Base-by-base conservation (phyloP, 495 filamentous ascomycete genomes). In the Cryomyces antarcticus region DNA sequence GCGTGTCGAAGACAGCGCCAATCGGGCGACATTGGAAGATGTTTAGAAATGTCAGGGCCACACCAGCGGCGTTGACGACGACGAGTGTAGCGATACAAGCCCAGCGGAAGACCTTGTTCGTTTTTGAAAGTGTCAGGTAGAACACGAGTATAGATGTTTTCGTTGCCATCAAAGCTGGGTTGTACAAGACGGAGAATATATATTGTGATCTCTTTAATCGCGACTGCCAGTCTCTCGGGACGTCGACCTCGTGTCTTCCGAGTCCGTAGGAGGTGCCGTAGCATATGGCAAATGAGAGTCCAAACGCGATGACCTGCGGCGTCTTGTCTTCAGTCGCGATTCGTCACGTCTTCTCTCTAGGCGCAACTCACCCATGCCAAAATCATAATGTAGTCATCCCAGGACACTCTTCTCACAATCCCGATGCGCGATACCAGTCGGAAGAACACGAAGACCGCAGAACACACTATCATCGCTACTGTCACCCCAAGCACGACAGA, bases 141-240 rank as follows among this genome's bases (percentile, higher is more conserved):
- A 92, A 94, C 45, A 87, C 61, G 40, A 93, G 70, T 49, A 96
- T 84, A n/a, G 82, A 88, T 4, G 83, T 84, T 61, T 94, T 96
- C 39, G 84, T 77, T 1, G 74, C 71, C 78, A 84, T 83, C 42
- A 94, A 69, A 4, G 84, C 79, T 9, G 88, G 86, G 54, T 94
- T 92, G 57, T 92, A 92, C 39, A 92, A 63, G 11, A 87, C 71
- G n/a, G 77, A 80, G 51, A 87, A 86, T 41, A 69, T 72, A 71
- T 88, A 92, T 64, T 82, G 75, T 30, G 73, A 71, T 49, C 69
- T 76, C 48, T 73, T 73, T 44, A 88, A 62, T 3, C 58, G 52
- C 7, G 56, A 37, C 45, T 64, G 52, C 41, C 73, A 57, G 5
- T 60, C 50, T 11, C 49, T 40, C 2, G 60, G 60, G 41, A 93